phyloP scores from a whole-genome alignment of 345 rosid genomes.

The Acer negundo region DNA sequence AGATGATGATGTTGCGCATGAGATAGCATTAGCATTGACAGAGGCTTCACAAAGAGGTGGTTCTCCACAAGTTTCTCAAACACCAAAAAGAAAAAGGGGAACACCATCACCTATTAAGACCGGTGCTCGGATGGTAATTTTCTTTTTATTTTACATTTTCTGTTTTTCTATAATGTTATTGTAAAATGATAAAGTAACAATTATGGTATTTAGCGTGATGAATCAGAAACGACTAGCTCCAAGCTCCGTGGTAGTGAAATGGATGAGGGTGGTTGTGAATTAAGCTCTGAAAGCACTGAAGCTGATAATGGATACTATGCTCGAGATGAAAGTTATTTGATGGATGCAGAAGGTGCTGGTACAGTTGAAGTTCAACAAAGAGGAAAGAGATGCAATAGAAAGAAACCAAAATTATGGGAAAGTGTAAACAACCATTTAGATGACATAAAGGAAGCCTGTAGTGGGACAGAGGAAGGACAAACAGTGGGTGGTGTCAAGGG shows the following conservation, averaged over 20 bases:
- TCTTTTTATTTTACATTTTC: constrained; percentile 21
- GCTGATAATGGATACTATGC: constrained; percentile 55
- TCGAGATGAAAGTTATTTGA: constrained; percentile 41
- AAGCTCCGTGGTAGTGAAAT: constrained; percentile 59
- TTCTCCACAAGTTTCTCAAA: constrained; percentile 58
- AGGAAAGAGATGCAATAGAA: constrained; percentile 46
- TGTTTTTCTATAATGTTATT: neutral
- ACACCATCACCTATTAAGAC: constrained; percentile 48
- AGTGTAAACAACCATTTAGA: constrained; percentile 38
- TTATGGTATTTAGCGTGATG: constrained; percentile 51
- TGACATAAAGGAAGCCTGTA: constrained; percentile 77
- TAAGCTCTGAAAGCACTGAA: constrained; percentile 78
- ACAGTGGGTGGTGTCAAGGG: constrained; percentile 44
- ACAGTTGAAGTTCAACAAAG: constrained; percentile 39
- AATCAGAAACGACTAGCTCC: constrained; percentile 63
- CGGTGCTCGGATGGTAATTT: constrained; percentile 55
- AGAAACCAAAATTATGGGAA: constrained; percentile 48
- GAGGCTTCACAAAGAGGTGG: constrained; percentile 79
- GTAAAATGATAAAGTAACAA: constrained; percentile 27
- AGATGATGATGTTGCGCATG: constrained; percentile 80
- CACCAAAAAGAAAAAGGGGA: constrained; percentile 56
- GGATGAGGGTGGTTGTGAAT: constrained; percentile 67
- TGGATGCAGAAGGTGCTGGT: constrained; percentile 42
- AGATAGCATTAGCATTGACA: constrained; percentile 70
- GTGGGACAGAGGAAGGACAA: constrained; percentile 87